Percentiles rank a stretch among this genome's conserved stretches.
phyloP scores from a whole-genome alignment of 768 basidiomycete species.

The Leccinellum albellum region DNA sequence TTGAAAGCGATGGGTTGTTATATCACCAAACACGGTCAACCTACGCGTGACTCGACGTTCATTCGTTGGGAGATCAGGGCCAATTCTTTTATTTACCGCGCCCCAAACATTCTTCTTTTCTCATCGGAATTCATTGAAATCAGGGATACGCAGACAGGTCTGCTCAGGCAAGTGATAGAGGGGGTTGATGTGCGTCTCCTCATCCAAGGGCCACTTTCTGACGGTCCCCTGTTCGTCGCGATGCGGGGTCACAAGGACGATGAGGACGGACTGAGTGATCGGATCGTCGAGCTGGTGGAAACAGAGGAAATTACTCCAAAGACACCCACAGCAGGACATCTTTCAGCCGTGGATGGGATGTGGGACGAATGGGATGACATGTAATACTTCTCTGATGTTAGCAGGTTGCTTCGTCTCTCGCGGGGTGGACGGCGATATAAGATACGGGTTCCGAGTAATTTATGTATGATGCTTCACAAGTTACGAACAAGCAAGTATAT shows the following conservation, averaged over 20 bases:
- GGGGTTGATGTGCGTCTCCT: constrained; percentile 65
- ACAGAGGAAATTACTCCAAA: constrained; percentile 54
- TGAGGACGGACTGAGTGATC: constrained; percentile 54
- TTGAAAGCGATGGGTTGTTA: constrained; percentile 68
- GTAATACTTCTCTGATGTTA: constrained; percentile 24
- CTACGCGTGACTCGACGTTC: constrained; percentile 56
- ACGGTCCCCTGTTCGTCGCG: constrained; percentile 54
- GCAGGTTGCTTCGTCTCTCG: background rate
- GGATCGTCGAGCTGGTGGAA: constrained; percentile 64
- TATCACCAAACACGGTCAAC: constrained; percentile 65
- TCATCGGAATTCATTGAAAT: constrained; percentile 75
- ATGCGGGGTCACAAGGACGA: constrained; percentile 62
- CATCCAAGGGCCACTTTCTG: constrained; percentile 34
- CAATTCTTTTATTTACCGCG: constrained; percentile 55
- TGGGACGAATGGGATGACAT: constrained; percentile 78
- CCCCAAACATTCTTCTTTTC: constrained; percentile 65
- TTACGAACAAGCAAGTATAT: constrained; percentile 9
- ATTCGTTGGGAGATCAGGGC: constrained; percentile 80
- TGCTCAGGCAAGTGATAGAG: constrained; percentile 81
- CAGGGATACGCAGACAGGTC: constrained; percentile 57
- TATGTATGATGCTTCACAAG: background rate
- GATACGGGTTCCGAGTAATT: constrained; percentile 1
- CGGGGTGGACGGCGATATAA: background rate
- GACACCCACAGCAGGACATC: constrained; percentile 23
- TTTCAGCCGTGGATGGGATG: constrained; percentile 19